These are phyloP conservation scores for Corymbia calophylla DNA, from an alignment of 441 rosid species.

Conservation along the genomic window DNA sequence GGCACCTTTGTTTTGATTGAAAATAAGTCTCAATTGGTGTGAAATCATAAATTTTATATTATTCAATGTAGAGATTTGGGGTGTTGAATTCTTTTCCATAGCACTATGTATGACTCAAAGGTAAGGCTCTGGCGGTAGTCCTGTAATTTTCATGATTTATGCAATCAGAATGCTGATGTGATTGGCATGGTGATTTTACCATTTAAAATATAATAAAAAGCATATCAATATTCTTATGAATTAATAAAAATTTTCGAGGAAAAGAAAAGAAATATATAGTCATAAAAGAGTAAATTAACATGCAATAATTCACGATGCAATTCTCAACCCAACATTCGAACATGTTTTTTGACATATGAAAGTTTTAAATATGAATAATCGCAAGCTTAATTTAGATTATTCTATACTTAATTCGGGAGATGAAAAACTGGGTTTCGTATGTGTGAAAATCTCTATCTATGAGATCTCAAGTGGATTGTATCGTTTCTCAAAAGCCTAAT, in stretches of 20 bases:
- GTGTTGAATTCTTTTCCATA: not conserved
- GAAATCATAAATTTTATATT: not conserved
- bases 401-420: not conserved
- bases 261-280: not conserved
- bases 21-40: not conserved
- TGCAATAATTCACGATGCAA: not conserved
- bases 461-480: not conserved
- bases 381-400: not conserved
- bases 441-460: not conserved
- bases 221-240: not conserved
- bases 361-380: not conserved
- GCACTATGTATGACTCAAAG: not conserved
- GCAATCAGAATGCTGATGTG: not conserved
- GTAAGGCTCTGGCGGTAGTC: too few species aligned
- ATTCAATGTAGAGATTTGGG: not conserved
- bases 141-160: not conserved
- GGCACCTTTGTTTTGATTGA: too few species aligned
- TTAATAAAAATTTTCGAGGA: not conserved
- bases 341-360: not conserved
- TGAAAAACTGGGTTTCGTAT: too few species aligned
- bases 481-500: not conserved
- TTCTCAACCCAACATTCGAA: not conserved
- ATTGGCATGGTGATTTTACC: not conserved
- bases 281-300: not conserved
- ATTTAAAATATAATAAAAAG: not conserved